A percentile compares a stretch with the other conserved stretches of the same genome.
These are phyloP conservation scores for Cercospora sp. DNA, from an alignment of 2,329 filamentous ascomycete species.

Conservation along the genomic window DNA sequence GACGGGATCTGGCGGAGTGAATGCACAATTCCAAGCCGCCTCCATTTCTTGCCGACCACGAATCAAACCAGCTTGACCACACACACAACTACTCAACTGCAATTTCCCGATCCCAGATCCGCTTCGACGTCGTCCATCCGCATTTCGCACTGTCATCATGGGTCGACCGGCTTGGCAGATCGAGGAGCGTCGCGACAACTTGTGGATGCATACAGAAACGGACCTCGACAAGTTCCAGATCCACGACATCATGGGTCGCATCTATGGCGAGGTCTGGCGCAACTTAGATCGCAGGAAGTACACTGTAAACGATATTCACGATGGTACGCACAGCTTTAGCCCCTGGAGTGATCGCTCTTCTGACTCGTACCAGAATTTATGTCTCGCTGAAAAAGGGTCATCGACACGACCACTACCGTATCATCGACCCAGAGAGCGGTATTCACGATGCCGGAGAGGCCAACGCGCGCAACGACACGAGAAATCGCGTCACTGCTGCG, in stretches of 20 bases:
- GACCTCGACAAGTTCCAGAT: not conserved
- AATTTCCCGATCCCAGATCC: not conserved
- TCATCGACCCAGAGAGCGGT: not conserved
- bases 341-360: not conserved
- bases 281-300: slow-evolving; percentile 3
- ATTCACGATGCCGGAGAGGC: not conserved
- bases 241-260: slow-evolving; percentile 14
- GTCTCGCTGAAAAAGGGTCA: not conserved
- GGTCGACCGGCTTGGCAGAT: not conserved
- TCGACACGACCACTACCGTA: not conserved
- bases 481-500: not conserved
- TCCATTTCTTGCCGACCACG: not conserved
- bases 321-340: slow-evolving; percentile 1
- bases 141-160: not conserved
- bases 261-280: slow-evolving; percentile 5
- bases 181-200: slow-evolving; percentile 2
- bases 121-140: not conserved
- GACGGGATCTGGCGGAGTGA: not conserved
- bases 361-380: not conserved
- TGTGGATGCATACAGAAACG: slow-evolving; percentile 5
- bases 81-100: not conserved
- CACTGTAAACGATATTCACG: not conserved
- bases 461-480: not conserved
- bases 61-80: not conserved
- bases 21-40: not conserved